These are phyloP conservation scores for Aspergillus clavatus DNA, from an alignment of 2,329 filamentous ascomycete species.

Conservation along the genomic window DNA sequence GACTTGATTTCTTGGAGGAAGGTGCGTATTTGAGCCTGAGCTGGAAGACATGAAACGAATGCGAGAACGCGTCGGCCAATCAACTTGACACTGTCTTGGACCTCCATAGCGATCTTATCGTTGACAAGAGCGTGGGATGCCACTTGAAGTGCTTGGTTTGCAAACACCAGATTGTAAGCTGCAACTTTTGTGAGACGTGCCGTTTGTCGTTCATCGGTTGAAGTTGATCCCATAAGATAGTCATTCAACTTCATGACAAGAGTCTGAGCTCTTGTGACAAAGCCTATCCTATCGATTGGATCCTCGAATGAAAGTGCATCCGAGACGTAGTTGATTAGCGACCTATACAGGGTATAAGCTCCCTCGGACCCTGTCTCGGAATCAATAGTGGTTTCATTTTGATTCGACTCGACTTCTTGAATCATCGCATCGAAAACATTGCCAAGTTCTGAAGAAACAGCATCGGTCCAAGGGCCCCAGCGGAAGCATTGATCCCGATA, in stretches of 20 bases:
- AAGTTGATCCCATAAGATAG: constrained; percentile 20
- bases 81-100: constrained; percentile 28
- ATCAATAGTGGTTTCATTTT: constrained; percentile 8
- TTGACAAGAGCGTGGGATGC: constrained; percentile 31
- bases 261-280: constrained; percentile 34
- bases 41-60: constrained; percentile 27
- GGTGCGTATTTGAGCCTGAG: constrained; percentile 34
- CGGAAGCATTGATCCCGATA: constrained; percentile 31
- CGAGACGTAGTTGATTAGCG: constrained; percentile 48
- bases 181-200: constrained; percentile 20
- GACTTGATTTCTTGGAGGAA: constrained; percentile 46
- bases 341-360: constrained; percentile 30
- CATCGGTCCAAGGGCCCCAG: constrained; percentile 55
- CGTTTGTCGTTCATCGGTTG: constrained; percentile 13
- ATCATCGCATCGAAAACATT: constrained; percentile 32
- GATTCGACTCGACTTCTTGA: constrained; percentile 15
- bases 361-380: background rate
- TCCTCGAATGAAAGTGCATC: constrained; percentile 50
- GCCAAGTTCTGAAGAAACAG: constrained; percentile 46
- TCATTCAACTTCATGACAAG: constrained; percentile 40
- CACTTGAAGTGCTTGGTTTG: constrained; percentile 37
- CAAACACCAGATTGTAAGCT: constrained; percentile 33
- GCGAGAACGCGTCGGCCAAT: constrained; percentile 36
- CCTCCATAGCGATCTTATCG: constrained; percentile 16
- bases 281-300: constrained; percentile 48